Percentiles rank a stretch among this genome's conserved stretches.
phyloP scores from a whole-genome alignment of 306 rosid genomes.

The Cucumis sativus region DNA sequence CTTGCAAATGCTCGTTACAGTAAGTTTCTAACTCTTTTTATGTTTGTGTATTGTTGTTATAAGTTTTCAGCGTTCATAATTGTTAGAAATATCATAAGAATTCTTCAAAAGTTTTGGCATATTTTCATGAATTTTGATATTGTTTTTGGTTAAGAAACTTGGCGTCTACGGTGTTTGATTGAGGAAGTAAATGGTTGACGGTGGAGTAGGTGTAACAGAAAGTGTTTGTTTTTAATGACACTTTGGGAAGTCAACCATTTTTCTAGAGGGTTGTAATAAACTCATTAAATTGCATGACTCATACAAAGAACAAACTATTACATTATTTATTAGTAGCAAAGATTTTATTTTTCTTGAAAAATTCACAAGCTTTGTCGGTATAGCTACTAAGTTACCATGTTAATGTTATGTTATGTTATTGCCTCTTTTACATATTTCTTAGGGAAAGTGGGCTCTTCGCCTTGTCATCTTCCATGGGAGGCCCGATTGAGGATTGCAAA shows the following conservation, averaged over 20 bases:
- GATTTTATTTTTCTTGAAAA: not conserved
- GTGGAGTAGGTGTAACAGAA: constrained; percentile 46
- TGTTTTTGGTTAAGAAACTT: not conserved
- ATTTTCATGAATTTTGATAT: not conserved
- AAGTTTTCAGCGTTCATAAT: no score
- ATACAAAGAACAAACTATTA: not conserved
- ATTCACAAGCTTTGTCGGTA: not conserved
- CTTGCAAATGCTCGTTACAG: constrained; percentile 95
- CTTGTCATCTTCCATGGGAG: constrained; percentile 97
- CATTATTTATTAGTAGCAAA: not conserved
- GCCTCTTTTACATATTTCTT: not conserved
- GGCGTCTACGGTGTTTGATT: not conserved
- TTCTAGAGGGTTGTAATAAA: not conserved
- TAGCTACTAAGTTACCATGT: not conserved
- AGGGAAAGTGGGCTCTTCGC: constrained; percentile 93
- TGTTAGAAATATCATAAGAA: not conserved
- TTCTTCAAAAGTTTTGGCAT: not conserved
- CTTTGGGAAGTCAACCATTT: constrained; percentile 30
- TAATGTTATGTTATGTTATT: no score
- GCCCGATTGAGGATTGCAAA: constrained; percentile 64
- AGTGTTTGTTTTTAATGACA: constrained; percentile 21
- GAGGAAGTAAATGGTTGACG: constrained; percentile 16
- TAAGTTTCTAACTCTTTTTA: constrained; percentile 18
- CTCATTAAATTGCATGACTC: not conserved
- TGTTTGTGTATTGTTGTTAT: not conserved